Evolutionary conservation across 2,329 filamentous ascomycete genomes (phyloP), one percentile per base, ranked within the genome.

Genomic region (Nectriaceae sp.): DNA sequence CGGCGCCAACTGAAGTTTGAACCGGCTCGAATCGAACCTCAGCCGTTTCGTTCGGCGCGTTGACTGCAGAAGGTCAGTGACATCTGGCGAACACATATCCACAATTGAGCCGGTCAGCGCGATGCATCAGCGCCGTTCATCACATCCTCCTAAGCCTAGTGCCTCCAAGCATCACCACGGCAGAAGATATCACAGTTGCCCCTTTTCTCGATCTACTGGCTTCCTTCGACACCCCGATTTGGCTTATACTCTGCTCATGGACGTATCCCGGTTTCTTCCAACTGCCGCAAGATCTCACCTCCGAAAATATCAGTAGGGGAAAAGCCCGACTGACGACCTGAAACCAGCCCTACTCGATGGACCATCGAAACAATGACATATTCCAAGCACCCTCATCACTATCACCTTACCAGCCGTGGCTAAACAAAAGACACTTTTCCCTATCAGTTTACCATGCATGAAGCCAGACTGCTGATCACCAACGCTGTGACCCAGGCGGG

Each of bases 301-400:
- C n/a, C 52, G 42, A 46, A 47, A 41, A 52, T 54, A 49, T 49
- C 39, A 31, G 48, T 38, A 35, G 36, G 46, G 46, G 49, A 56
- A 46, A 11, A 6, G 10, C 33, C 38, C 46, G 39, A 47, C 55
- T 58, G 45, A 45, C 47, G 45, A 58, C 55, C 55, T 58, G 55
- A 58, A 58, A 58, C 55, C 43, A 36, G 26, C 41, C 47, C 33
- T 11, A 6, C 11, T 37, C 33, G 33, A 39, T 31, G 39, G 33
- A 49, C 22, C 39, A 26, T 49, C 24, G 49, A 52, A 52, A 49
- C 46, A 29, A 46, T 41, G 42, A 21, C 46, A 52, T 43, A n/a
- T 44, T 15, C 24, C 24, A 31, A 44, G 19, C 26, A 18, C 35
- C 49, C 49, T 42, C 46, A 47, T 44, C 26, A 49, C 46, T 44